These are phyloP conservation scores for Ambrosia artemisiifolia DNA, from an alignment of 129 eudicot genomes.

Conservation along the genomic window DNA sequence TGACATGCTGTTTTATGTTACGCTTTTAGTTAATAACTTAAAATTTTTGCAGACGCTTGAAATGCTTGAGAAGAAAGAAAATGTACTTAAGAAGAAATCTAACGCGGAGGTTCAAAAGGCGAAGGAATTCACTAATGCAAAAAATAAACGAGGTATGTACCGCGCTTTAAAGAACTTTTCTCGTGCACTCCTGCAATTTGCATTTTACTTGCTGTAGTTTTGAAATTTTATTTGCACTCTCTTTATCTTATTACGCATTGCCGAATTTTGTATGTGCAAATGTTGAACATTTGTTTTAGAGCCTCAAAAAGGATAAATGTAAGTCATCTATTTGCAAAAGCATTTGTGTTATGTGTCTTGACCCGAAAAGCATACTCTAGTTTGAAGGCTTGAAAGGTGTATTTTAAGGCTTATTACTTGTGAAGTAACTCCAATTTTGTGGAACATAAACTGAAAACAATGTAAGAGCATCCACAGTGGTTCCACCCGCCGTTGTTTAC, in stretches of 20 bases:
- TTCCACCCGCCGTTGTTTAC: too few relatives aligned
- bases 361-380: not conserved
- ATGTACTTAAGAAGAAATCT: slow-evolving; percentile 48
- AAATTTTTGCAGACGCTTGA: slow-evolving; percentile 42
- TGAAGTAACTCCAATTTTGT: not conserved
- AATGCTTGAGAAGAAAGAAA: slow-evolving; percentile 59
- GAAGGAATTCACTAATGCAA: slow-evolving; percentile 48
- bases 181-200: not conserved
- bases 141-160: slow-evolving; percentile 48
- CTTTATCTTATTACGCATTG: not conserved
- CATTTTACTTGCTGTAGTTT: slow-evolving; percentile 5
- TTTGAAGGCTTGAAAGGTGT: not conserved
- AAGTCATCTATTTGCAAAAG: not conserved
- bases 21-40: not conserved
- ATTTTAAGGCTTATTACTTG: not conserved
- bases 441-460: slow-evolving; percentile 1
- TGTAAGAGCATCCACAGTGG: too few relatives aligned
- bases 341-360: not conserved
- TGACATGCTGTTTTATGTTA: not conserved
- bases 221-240: not conserved
- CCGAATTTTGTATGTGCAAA: not conserved
- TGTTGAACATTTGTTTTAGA: not conserved
- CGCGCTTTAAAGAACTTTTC: not conserved
- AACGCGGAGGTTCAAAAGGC: slow-evolving; percentile 55
- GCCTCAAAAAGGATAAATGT: not conserved